These are phyloP conservation scores for Ligustrum vulgare DNA, from an alignment of 257 asterid genomes.

Conservation along the genomic window DNA sequence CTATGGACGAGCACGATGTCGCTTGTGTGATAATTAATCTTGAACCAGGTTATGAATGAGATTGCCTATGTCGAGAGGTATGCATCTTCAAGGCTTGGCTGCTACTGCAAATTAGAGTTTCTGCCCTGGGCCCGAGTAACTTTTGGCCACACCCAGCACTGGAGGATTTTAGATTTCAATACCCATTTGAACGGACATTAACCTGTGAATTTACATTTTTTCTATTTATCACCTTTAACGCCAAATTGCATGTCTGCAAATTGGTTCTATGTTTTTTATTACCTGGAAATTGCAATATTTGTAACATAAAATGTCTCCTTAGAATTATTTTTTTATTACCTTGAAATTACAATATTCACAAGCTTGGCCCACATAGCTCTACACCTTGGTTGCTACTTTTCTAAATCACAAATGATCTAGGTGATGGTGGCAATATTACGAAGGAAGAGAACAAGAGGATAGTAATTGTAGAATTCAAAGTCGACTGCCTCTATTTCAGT, in stretches of 20 bases:
- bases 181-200: too few species aligned
- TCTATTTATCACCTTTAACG: background rate
- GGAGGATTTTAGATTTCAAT: too few species aligned
- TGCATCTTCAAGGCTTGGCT: background rate
- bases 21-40: background rate
- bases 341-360: background rate
- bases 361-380: too few species aligned
- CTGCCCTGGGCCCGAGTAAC: too few species aligned
- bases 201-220: background rate
- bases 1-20: background rate
- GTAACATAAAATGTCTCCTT: too few species aligned
- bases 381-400: too few species aligned
- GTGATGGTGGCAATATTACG: too few species aligned
- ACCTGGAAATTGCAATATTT: background rate
- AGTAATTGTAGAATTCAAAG: too few species aligned
- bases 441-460: too few species aligned
- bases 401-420: too few species aligned
- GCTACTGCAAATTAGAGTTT: background rate
- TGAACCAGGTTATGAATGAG: background rate
- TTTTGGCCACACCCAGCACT: too few species aligned
- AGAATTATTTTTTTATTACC: background rate
- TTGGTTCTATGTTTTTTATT: background rate
- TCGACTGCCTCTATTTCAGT: too few species aligned
- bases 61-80: background rate
- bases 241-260: background rate